Percentiles rank a stretch among this genome's conserved stretches.
These are phyloP conservation scores for Pilasporangium apinafurcum DNA, from an alignment of 352 stramenopile genomes.

Conservation along the genomic window DNA sequence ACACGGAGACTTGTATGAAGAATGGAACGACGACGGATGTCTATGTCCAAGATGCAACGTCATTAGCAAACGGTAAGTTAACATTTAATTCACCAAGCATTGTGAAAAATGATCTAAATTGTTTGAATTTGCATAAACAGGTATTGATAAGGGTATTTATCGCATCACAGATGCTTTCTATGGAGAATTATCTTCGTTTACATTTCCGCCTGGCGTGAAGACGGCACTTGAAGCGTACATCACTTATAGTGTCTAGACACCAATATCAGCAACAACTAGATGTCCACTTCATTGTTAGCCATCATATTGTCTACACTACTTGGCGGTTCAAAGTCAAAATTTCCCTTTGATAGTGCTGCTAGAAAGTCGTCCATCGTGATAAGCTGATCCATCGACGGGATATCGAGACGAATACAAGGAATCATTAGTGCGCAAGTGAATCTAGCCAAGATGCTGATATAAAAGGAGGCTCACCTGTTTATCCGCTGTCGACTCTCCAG, in stretches of 20 bases:
- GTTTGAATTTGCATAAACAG: conserved; percentile 11
- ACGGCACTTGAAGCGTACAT: conserved; percentile 37
- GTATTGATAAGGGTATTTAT: conserved; percentile 76
- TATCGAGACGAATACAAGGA: too few relatives aligned
- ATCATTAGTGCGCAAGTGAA: too few relatives aligned
- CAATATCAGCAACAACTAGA: background rate
- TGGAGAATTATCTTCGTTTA: conserved; percentile 48
- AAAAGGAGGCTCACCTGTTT: conserved; percentile 14
- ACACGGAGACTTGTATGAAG: conserved; percentile 69
- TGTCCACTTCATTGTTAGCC: too few relatives aligned
- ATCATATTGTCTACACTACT: too few relatives aligned
- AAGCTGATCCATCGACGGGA: conserved; percentile 6
- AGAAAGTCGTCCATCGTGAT: conserved; percentile 44
- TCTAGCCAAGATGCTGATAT: too few relatives aligned
- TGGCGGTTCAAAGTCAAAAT: conserved; percentile 32
- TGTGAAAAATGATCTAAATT: background rate
- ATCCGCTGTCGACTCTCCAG: conserved; percentile 6
- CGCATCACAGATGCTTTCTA: conserved; percentile 67
- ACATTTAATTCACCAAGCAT: background rate
- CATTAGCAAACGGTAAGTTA: conserved; percentile 42
- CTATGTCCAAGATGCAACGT: conserved; percentile 54
- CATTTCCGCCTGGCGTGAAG: conserved; percentile 41
- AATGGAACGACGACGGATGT: conserved; percentile 46
- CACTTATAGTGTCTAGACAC: conserved; percentile 32
- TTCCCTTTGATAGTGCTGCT: conserved; percentile 23